Percentiles rank a stretch among this genome's conserved stretches.
These are phyloP conservation scores for Lycium barbarum DNA, from an alignment of 257 asterid species.

Conservation along the genomic window DNA sequence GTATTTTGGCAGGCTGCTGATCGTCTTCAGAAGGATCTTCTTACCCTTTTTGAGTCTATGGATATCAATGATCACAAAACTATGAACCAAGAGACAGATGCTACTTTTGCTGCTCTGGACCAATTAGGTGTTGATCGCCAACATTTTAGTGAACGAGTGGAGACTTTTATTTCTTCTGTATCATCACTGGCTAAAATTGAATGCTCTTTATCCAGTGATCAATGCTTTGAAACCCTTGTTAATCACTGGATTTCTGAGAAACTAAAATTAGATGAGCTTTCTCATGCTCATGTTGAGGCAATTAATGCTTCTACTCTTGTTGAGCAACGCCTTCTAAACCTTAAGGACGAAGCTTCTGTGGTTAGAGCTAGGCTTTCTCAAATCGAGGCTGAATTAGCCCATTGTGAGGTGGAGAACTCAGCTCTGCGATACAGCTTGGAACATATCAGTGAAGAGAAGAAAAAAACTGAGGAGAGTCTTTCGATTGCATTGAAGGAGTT, in stretches of 20 bases:
- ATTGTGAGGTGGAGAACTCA: conserved; percentile 43
- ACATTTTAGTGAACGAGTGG: conserved; percentile 39
- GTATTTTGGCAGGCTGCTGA: conserved; percentile 48
- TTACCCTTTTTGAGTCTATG: conserved; percentile 42
- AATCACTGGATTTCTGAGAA: conserved; percentile 43
- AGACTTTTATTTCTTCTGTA: conserved; percentile 45
- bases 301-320: conserved; percentile 4
- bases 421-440: conserved; percentile 36
- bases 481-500: conserved; percentile 35
- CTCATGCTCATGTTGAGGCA: conserved; percentile 37
- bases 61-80: conserved; percentile 47
- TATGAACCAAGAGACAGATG: conserved; percentile 48
- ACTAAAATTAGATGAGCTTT: conserved; percentile 41
- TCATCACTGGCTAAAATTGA: conserved; percentile 46
- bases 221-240: conserved; percentile 32
- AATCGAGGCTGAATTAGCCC: conserved; percentile 40
- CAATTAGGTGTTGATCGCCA: conserved; percentile 33
- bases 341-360: conserved; percentile 40
- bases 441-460: conserved; percentile 35
- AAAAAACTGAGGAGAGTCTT: conserved; percentile 37
- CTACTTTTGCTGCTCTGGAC: conserved; percentile 53
- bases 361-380: conserved; percentile 45
- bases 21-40: conserved; percentile 44
- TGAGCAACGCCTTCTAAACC: conserved; percentile 22
- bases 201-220: conserved; percentile 37